Evolutionary conservation across 2,329 filamentous ascomycete genomes (phyloP).

Genomic region (Mariannaea sp.): DNA sequence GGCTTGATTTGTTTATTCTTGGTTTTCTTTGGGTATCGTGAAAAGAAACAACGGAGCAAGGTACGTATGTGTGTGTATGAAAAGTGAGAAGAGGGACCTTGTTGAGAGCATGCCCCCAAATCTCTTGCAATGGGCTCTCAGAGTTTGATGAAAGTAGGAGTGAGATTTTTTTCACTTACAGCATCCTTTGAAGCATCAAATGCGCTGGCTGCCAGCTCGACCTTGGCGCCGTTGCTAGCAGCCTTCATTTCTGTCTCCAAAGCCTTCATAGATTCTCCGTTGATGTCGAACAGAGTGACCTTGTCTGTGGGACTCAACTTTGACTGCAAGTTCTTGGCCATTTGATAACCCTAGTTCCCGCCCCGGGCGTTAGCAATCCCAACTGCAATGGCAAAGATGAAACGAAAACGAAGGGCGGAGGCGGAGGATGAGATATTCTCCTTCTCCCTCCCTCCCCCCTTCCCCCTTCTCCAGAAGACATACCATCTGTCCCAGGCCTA

Average conservation of each 20-base stretch:
- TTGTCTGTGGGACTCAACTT: slow-evolving; percentile 58
- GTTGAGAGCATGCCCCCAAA: no score
- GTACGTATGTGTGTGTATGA: no score
- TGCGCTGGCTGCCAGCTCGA: slow-evolving; percentile 52
- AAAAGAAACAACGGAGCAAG: no score
- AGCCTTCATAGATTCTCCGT: slow-evolving; percentile 52
- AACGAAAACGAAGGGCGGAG: no score
- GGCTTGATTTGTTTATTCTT: no score
- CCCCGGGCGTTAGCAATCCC: slow-evolving; percentile 23
- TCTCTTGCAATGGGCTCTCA: no score
- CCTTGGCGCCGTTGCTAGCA: slow-evolving; percentile 50
- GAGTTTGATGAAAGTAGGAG: no score
- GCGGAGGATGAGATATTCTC: no score
- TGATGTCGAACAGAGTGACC: slow-evolving; percentile 62
- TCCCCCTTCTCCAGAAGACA: slow-evolving; percentile 21
- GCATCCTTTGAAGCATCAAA: slow-evolving; percentile 57
- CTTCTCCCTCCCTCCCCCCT: no score
- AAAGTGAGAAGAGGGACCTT: no score
- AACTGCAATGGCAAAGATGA: no score
- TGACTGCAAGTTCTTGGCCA: slow-evolving; percentile 65
- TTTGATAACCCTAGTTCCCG: slow-evolving; percentile 59
- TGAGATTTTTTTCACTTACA: slow-evolving; percentile 54
- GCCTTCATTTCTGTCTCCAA: slow-evolving; percentile 55
- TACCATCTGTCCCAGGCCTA: slow-evolving; percentile 67
- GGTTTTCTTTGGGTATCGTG: no score